These are phyloP conservation scores for Acanthamoeba castellanii DNA, from an alignment of 208 protist species.

Conservation along the genomic window DNA sequence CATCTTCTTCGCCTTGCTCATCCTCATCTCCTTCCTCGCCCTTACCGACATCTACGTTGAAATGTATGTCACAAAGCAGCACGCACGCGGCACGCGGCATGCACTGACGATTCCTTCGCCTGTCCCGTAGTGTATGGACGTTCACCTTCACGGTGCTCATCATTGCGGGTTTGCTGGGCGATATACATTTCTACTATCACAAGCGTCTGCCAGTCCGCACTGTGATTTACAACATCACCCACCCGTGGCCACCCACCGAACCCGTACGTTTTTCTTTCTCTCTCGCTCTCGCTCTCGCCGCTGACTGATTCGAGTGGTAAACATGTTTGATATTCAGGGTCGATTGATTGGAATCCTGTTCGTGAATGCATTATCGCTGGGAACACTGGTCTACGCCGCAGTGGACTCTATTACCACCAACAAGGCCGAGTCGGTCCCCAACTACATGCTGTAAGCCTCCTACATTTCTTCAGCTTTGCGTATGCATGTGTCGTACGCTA, in stretches of 20 bases:
- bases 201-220: neutral
- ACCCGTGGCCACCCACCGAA: conserved; percentile 37
- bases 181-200: conserved; percentile 62
- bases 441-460: conserved; percentile 13
- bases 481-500: neutral
- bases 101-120: neutral
- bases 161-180: neutral
- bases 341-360: neutral
- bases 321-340: neutral
- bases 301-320: neutral
- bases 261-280: neutral
- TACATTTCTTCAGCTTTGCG: neutral
- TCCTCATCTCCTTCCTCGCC: conserved; percentile 56
- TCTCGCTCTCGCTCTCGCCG: too few species aligned
- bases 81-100: neutral
- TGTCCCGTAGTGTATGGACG: neutral
- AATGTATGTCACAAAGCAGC: neutral
- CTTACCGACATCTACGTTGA: conserved; percentile 25
- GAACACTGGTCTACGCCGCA: conserved; percentile 5
- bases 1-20: conserved; percentile 54
- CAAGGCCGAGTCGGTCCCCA: conserved; percentile 22
- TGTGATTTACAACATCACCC: neutral
- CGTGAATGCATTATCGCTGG: neutral
- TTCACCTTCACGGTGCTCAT: conserved; percentile 54
- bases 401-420: conserved; percentile 37